Evolutionary conservation across 2,329 filamentous ascomycete genomes (phyloP), one percentile per base, ranked within the genome.

Genomic region (Phaeophleospora eucalypticola): DNA sequence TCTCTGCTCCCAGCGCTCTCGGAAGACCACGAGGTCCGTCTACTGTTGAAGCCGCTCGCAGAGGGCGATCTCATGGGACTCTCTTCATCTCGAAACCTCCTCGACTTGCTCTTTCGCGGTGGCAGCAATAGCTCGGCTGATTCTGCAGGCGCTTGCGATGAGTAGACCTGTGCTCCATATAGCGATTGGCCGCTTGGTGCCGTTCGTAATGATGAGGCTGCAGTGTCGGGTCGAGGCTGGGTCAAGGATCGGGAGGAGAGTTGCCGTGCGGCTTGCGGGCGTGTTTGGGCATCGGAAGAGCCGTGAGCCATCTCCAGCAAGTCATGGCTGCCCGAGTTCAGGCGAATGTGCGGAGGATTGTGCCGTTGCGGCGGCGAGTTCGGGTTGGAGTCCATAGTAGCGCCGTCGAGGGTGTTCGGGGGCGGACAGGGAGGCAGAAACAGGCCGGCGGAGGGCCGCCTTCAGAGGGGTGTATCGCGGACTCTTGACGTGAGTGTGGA

Each of bases 21-120:
- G 15, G 82, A 83, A 56, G 78, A 80, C 76, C 80, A 84, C 65
- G 82, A 86, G 24, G 81, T 81, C 48, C 81, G 70, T 54, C 80
- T 71, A 9, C 80, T 84, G 10, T 79, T 81, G 61, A 75, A 71
- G 41, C 64, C 71, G 36, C 76, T 77, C 3, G 67, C 66, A 21
- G 71, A 70, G 18, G 76, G 74, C 21, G 77, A 77, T n/a, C 69
- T 62, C 48, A 70, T 65, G 24, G 71, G 72, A 21, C 71, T 74
- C 29, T 75, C 71, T 29, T 78, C 70, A 57, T 81, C 79, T 50
- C 75, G 68, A 51, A 75, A 77, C 24, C 74, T 69, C 36, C 72
- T 68, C 46, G 73, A 68, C 34, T 69, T 70, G 35, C 75, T 73
- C 43, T 67, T 74, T 57, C 60, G 70, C 33, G 70, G 79, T 48